A percentile compares a stretch with the other conserved stretches of the same genome.
These are phyloP conservation scores for Solanum aculeatissimum DNA, from an alignment of 305 asterid genomes.

Conservation along the genomic window DNA sequence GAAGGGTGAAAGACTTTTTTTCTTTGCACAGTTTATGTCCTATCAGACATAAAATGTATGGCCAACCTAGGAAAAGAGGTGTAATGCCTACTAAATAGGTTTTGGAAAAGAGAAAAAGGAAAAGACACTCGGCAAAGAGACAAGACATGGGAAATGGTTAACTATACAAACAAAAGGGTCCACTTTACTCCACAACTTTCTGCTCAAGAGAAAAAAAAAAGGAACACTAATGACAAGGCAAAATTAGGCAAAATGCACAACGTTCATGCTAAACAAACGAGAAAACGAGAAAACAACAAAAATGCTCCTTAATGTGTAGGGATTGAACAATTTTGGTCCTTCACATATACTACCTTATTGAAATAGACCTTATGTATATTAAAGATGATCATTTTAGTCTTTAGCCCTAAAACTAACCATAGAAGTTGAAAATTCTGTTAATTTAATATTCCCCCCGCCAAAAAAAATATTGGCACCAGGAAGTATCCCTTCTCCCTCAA, in stretches of 20 bases:
- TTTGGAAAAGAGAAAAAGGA: background rate
- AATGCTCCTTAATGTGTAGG: too few relatives aligned
- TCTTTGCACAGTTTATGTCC: background rate
- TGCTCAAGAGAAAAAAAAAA: background rate
- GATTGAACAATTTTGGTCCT: too few relatives aligned
- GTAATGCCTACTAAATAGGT: background rate
- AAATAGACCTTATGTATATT: too few relatives aligned
- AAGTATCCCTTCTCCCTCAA: too few relatives aligned
- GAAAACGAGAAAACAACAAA: too few relatives aligned
- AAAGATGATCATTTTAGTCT: too few relatives aligned
- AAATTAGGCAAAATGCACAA: background rate
- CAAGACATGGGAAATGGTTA: background rate
- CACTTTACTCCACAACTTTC: background rate
- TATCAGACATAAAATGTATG: background rate
- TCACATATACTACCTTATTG: too few relatives aligned
- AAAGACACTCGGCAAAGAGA: background rate
- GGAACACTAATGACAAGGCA: background rate
- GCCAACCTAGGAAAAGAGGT: background rate
- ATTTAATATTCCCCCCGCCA: too few relatives aligned
- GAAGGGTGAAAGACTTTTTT: background rate
- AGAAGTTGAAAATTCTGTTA: too few relatives aligned
- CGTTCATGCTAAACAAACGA: background rate
- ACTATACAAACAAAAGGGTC: background rate
- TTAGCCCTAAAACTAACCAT: too few relatives aligned
- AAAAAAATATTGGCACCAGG: too few relatives aligned